Evolutionary conservation across 495 filamentous ascomycete species (phyloP), one percentile per base, ranked within the genome.

Genomic region (Cudoniella acicularis): DNA sequence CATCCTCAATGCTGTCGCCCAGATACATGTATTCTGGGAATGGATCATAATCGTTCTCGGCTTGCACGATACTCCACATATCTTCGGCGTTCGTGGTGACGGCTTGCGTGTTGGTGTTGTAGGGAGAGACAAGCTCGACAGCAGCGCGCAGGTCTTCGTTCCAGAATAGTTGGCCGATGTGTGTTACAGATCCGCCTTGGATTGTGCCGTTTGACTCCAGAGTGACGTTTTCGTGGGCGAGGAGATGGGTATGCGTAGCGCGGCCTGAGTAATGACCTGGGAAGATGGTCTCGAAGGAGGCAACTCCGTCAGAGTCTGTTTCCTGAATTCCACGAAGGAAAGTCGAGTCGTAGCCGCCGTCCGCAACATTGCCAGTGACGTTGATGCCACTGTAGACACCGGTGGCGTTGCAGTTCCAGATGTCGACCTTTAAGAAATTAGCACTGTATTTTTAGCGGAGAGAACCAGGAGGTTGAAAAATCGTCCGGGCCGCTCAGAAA

Each of bases 81-180:
- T 87, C 84, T 10, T 74, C 69, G 13, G 69, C 65, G 69, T 87
- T 87, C 3, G 67, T 68, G 16, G 73, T 80, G 11, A 82, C 27
- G 13, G 62, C 52, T 48, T 79, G 71, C 18, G 65, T 78, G 71
- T 87, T 87, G 43, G 67, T 76, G 57, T 63, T 76, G 68, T 88
- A 87, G 0, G 83, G 83, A 8, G 66, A 50, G 1, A 68, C 64
- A 23, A 69, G 67, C 59, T 85, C 78, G 50, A 80, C 77, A 0
- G 63, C 60, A 41, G 63, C 54, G 60, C 78, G 73, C 1, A 87
- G 75, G 27, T 73, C 67, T 62, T 83, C 73, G 64, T 85, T 81
- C 56, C 80, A 87, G 79, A 83, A 87, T 45, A 85, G 40, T 65
- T 88, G 83, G 27, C 83, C 82, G 47, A 86, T 69, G 67, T 87